Percentiles rank a stretch among this genome's conserved stretches.
These are phyloP conservation scores for Maudiozyma humilis DNA, from an alignment of 1,139 yeast species.

Conservation along the genomic window DNA sequence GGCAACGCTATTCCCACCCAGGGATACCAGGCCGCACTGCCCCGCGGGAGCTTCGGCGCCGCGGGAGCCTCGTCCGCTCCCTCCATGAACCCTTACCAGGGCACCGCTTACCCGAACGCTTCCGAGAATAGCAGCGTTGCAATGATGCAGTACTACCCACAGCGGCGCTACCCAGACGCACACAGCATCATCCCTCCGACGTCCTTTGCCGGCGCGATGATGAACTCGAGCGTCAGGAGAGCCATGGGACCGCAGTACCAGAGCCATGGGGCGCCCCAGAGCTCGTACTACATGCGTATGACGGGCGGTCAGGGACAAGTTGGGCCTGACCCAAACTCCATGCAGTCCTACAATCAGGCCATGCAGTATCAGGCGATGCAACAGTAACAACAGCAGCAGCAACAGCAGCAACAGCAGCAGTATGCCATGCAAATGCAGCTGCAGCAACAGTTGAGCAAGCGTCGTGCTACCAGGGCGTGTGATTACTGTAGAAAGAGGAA, in stretches of 20 bases:
- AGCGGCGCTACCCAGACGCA: neutral
- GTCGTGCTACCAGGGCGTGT: constrained; percentile 30
- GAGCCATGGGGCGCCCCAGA: neutral
- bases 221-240: constrained; percentile 2
- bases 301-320: neutral
- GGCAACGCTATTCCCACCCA: neutral
- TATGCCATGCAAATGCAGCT: neutral
- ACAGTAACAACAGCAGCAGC: neutral
- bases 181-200: neutral
- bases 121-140: neutral
- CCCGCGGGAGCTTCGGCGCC: too few relatives aligned
- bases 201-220: constrained; percentile 4
- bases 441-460: constrained; percentile 5
- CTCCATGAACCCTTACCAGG: neutral
- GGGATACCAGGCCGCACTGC: neutral
- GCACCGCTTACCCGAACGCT: neutral
- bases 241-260: constrained; percentile 3
- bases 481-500: constrained; percentile 31
- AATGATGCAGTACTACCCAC: neutral
- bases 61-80: neutral
- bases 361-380: neutral
- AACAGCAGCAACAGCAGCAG: neutral
- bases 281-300: neutral
- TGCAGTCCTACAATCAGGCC: neutral
- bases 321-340: neutral